Conservation (phyloP, 305 asterid species). For the Rubia occidens region DNA sequence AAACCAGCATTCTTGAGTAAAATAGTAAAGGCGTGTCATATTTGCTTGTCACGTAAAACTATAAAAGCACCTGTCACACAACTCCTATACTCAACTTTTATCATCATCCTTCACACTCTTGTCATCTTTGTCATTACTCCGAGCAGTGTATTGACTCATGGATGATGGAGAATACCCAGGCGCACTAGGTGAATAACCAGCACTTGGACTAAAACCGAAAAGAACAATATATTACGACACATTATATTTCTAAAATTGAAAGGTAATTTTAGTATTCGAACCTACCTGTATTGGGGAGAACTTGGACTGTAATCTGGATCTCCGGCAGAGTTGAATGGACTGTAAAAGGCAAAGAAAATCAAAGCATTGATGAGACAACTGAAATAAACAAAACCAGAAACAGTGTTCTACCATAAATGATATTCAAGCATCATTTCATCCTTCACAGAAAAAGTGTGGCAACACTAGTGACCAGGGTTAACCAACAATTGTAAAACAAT, state of each 20-base stretch:
- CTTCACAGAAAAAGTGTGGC: neutral
- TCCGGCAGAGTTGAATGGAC: constrained; percentile 63
- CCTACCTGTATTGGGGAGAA: constrained; percentile 84
- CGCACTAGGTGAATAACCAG: constrained; percentile 89
- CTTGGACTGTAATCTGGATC: constrained; percentile 77
- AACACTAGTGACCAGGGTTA: neutral
- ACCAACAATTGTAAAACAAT: neutral
- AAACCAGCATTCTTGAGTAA: too few relatives aligned
- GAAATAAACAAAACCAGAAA: neutral
- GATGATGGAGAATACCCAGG: constrained; percentile 98
- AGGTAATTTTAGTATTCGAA: neutral
- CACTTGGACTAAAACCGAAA: constrained; percentile 58
- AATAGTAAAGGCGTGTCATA: too few relatives aligned
- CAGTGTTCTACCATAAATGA: neutral
- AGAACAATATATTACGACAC: neutral
- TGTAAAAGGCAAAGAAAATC: constrained; percentile 25
- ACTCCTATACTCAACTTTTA: constrained; percentile 16
- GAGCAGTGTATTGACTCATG: constrained; percentile 74
- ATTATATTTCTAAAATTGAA: neutral
- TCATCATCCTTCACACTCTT: constrained; percentile 53
- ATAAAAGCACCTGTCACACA: too few relatives aligned
- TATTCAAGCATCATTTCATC: neutral
- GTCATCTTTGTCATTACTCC: constrained; percentile 44
- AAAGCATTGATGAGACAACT: neutral
- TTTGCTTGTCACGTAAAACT: too few relatives aligned